Conservation (phyloP, 2,329 filamentous ascomycete species). For the Exophiala viscosa region DNA sequence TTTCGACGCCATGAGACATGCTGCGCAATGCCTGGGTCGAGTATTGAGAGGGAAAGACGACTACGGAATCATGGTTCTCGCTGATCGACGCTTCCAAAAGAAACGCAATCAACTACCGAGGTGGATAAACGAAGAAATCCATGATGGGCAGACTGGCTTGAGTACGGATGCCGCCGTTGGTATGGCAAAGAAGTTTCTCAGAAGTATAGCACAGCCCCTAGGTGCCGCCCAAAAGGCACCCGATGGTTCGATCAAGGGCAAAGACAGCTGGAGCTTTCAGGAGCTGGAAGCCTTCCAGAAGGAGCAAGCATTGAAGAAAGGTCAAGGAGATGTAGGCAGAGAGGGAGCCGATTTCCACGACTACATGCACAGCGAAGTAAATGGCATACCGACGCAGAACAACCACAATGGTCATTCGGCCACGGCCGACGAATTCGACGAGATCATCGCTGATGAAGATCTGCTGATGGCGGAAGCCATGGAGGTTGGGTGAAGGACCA, state of each 20-base stretch:
- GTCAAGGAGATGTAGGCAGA: conserved; percentile 40
- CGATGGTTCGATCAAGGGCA: conserved; percentile 49
- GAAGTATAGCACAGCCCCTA: conserved; percentile 90
- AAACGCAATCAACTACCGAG: conserved; percentile 88
- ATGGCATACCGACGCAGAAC: conserved; percentile 5
- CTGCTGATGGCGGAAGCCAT: conserved; percentile 37
- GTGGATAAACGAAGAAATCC: conserved; percentile 88
- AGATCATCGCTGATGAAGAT: conserved; percentile 40
- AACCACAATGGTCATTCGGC: conserved; percentile 21
- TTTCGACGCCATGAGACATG: conserved; percentile 99
- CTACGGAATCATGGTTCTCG: conserved; percentile 99
- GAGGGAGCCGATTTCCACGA: conserved; percentile 23
- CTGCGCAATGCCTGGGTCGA: conserved; percentile 90
- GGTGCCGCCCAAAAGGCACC: conserved; percentile 71
- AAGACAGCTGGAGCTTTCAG: conserved; percentile 82
- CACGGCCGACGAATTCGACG: conserved; percentile 34
- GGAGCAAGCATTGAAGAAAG: conserved; percentile 59
- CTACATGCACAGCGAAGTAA: conserved; percentile 31
- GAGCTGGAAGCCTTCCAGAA: conserved; percentile 70
- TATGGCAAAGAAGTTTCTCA: conserved; percentile 81
- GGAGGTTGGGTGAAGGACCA: conserved; percentile 33
- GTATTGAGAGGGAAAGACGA: conserved; percentile 96
- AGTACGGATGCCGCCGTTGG: conserved; percentile 95
- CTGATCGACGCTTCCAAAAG: conserved; percentile 88
- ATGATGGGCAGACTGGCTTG: conserved; percentile 81